Percentiles rank a stretch among this genome's conserved stretches.
Evolutionary conservation across 176 grass and related monocot species (phyloP).

Genomic region (Alopecurus myosuroides): DNA sequence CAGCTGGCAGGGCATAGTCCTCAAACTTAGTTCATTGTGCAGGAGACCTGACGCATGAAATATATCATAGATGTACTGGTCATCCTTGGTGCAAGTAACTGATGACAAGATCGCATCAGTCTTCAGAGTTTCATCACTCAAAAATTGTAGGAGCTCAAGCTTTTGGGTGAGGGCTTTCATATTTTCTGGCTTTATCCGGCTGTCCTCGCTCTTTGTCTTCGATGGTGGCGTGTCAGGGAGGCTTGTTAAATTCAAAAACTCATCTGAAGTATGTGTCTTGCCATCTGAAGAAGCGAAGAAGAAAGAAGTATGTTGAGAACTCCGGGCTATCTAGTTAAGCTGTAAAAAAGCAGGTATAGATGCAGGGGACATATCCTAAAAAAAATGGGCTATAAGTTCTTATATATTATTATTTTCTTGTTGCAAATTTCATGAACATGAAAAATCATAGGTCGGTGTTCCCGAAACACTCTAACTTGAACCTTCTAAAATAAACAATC

Average conservation of each 20-base stretch:
- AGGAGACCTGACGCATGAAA: constrained; percentile 42
- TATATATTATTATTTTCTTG: not conserved
- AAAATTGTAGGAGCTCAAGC: constrained; percentile 40
- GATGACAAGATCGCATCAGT: not conserved
- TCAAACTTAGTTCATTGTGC: constrained; percentile 26
- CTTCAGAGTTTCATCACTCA: constrained; percentile 36
- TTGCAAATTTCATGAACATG: not conserved
- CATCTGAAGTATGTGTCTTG: constrained; percentile 44
- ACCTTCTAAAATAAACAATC: not conserved
- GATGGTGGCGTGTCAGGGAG: constrained; percentile 39
- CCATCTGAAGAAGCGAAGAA: constrained; percentile 37
- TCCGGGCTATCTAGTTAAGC: not conserved
- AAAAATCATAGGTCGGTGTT: not conserved
- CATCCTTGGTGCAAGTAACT: constrained; percentile 42
- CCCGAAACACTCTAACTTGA: not conserved
- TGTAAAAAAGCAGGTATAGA: not conserved
- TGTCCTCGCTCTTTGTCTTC: constrained; percentile 13
- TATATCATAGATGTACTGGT: constrained; percentile 59
- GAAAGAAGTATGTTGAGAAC: not conserved
- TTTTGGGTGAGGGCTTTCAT: constrained; percentile 52
- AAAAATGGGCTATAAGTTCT: not conserved
- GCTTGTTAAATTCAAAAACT: constrained; percentile 41
- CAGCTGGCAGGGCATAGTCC: not conserved
- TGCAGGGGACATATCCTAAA: not conserved
- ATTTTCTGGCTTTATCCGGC: constrained; percentile 43